Conservation (phyloP, 768 basidiomycete species). For the Podaxis sp. region DNA sequence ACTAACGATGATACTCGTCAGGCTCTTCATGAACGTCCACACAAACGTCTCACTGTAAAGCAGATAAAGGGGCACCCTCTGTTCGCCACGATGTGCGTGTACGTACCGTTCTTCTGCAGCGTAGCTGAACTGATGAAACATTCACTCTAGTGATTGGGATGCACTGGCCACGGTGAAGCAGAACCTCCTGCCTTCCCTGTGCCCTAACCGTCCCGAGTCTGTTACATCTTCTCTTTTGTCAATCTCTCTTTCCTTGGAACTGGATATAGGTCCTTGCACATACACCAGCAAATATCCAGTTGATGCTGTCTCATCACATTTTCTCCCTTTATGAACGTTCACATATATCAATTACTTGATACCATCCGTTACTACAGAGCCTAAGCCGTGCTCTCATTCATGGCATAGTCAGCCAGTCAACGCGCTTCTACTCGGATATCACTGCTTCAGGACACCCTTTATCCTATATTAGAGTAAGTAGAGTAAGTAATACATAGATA, state of each 20-base stretch:
- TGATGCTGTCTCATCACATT: no score
- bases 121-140: background rate
- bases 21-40: background rate
- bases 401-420: no score
- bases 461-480: no score
- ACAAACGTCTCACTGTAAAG: background rate
- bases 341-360: no score
- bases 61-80: background rate
- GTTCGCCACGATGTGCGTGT: background rate
- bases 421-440: no score
- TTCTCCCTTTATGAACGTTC: no score
- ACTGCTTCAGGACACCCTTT: no score
- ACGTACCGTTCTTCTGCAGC: background rate
- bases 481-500: no score
- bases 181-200: background rate
- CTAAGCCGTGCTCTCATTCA: no score
- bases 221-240: background rate
- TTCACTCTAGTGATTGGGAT: background rate
- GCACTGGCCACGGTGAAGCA: background rate
- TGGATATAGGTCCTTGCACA: background rate
- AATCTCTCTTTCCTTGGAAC: background rate
- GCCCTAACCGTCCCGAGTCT: background rate
- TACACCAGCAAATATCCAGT: no score
- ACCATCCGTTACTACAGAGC: no score
- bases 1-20: background rate